phyloP scores from a whole-genome alignment of 148 eudicot genomes.

The Dianthus caryophyllus region DNA sequence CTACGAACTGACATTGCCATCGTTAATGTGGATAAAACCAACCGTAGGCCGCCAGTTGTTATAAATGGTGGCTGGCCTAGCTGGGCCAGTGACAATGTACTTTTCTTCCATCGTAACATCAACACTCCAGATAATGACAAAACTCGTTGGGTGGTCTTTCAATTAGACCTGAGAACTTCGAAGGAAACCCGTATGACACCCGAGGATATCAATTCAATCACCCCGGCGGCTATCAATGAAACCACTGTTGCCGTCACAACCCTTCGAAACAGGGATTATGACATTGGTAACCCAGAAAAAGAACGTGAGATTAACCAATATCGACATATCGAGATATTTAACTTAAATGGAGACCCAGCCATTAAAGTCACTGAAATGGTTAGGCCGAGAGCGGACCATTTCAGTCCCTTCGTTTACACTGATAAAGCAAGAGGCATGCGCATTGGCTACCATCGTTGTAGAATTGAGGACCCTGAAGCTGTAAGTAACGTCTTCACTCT shows the following conservation, averaged over 20 bases:
- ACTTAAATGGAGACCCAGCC: neutral
- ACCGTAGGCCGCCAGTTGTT: slow-evolving; percentile 5
- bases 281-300: neutral
- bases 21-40: slow-evolving; percentile 14
- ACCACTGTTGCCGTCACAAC: slow-evolving; percentile 17
- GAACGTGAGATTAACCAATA: slow-evolving; percentile 15
- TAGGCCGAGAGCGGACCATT: slow-evolving; percentile 19
- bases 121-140: slow-evolving; percentile 9
- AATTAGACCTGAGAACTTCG: neutral
- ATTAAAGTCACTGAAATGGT: neutral
- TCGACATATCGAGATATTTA: slow-evolving; percentile 23
- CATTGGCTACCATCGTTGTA: slow-evolving; percentile 23
- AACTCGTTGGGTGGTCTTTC: slow-evolving; percentile 23
- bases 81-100: slow-evolving; percentile 17
- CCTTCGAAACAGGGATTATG: neutral
- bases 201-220: slow-evolving; percentile 12
- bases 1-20: slow-evolving; percentile 16
- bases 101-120: slow-evolving; percentile 24
- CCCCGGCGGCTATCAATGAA: slow-evolving; percentile 19
- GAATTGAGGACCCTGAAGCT: slow-evolving; percentile 10
- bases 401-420: slow-evolving; percentile 15
- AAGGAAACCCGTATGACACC: slow-evolving; percentile 8
- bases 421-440: neutral
- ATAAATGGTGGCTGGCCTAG: slow-evolving; percentile 25
- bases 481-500: neutral